A percentile compares a stretch with the other conserved stretches of the same genome.
These are phyloP conservation scores for Dactylellina leptospora DNA, from an alignment of 2,329 filamentous ascomycete genomes.

Conservation along the genomic window DNA sequence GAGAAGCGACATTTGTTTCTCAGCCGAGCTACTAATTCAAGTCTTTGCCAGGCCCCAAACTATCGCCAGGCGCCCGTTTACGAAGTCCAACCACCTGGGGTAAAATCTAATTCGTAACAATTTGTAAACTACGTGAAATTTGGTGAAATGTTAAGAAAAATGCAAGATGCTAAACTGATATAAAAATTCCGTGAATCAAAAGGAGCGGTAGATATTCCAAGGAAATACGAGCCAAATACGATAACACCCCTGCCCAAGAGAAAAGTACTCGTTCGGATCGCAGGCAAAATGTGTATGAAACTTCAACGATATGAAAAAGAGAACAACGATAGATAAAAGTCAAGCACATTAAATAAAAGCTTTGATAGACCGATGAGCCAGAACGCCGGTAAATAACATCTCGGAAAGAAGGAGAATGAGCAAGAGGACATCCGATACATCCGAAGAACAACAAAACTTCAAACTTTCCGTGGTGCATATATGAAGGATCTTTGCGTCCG, in stretches of 20 bases:
- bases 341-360: conserved; percentile 11
- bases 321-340: conserved; percentile 6
- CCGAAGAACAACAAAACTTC: conserved; percentile 1
- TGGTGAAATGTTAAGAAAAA: no score
- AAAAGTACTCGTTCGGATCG: background rate
- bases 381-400: background rate
- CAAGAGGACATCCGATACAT: background rate
- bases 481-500: conserved; percentile 29
- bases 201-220: background rate
- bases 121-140: no score
- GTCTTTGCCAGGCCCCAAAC: background rate
- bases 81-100: background rate
- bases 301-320: conserved; percentile 10
- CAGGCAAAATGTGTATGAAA: conserved; percentile 31
- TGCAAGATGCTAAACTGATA: no score
- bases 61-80: background rate
- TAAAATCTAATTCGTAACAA: no score
- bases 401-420: conserved; percentile 7
- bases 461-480: conserved; percentile 7
- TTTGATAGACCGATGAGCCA: conserved; percentile 2
- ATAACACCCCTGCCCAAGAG: background rate
- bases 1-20: conserved; percentile 6
- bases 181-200: background rate
- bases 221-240: conserved; percentile 14
- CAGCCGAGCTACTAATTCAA: background rate